Evolutionary conservation across 768 basidiomycete species (phyloP), one percentile per base, ranked within the genome.

Genomic region (Russula compacta): DNA sequence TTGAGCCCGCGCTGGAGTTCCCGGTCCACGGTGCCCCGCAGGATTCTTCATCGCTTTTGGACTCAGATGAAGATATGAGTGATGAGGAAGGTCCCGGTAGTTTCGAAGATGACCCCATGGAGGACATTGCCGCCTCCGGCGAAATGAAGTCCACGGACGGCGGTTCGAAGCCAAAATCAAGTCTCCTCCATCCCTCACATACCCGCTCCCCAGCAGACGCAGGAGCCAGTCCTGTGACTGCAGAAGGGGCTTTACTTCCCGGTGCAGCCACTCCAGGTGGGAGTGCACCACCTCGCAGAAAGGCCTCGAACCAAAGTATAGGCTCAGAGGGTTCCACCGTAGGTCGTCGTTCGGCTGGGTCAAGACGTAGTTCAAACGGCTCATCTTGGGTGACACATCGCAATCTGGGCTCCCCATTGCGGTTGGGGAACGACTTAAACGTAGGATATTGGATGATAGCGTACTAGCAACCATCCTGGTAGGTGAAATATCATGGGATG

Each of bases 31-130:
- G 78, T 58, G 75, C 77, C 2, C 78, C 78, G 0, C 77, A 75
- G n/a, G 76, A 77, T 52, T 78, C 80, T 0, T 76, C 81, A 2
- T 79, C 81, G 4, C 51, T 79, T 40, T 64, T 71, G 42, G 87
- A 86, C 67, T 89, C 87, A 3, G 89, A 89, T 70, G 86, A 87
- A 38, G 87, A 89, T 60, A 89, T 91, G 81, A 86, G 81, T 65
- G 79, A 75, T 10, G 83, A 83, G 48, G 79, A 79, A 39, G 86
- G 84, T 53, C 82, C 84, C 6, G 84, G 84, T 2, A 88, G 84
- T 69, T 86, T 85, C 10, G 87, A 89, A 63, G 88, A 89, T 66
- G 88, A 89, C 51, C 81, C 75, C 0, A 88, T 90, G 85, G 90
- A 92, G 66, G 89, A 92, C 63, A 86, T 93, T 52, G 82, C 80